Base-by-base conservation (phyloP, 2,329 filamentous ascomycete species). In the Arthrobotrys conoides region DNA sequence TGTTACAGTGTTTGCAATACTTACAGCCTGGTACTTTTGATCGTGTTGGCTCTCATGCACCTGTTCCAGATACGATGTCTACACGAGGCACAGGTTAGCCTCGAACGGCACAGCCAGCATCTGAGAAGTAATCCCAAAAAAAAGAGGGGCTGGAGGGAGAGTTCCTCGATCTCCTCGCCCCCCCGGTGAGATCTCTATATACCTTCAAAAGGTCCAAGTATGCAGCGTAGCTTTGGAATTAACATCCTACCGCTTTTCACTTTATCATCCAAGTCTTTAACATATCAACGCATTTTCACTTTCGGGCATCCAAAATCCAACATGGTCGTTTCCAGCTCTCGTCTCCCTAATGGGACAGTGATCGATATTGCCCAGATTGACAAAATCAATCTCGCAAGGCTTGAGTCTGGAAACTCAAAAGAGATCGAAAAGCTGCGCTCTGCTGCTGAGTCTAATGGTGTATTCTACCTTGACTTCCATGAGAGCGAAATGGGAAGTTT, bases 391-490 rank as follows among this genome's bases (percentile, higher is more conserved):
- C 61, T 77, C 9, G 57, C 38, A 18, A 30, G 12, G 3, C 61
- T 77, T 18, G 73, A 77, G 30, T 8, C 22, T 3, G 61, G 61
- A 41, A 48, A 71, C 33, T 24, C 30, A 0, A 24, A 41, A 22
- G 67, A 77, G 5, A 55, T 63, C 4, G 46, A 53, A n/a, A 77
- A 77, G n/a, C 53, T 77, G 6, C 33, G 66, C 12, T 68, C 44
- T 4, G 67, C 51, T 36, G 53, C 67, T 12, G 38, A 63, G n/a
- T 61, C 67, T 18, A 2, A n/a, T n/a, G 73, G 73, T 14, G 41
- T 71, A 12, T 77, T 77, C 24, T 63, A 77, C 24, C 67, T 77
- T 12, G 73, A 71, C 44, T 77, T 77, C 16, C 67, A 63, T 22
- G 73, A 38, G 18, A 71, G 67, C 36, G 27, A 68, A 36, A 61